Evolutionary conservation across 2,329 filamentous ascomycete genomes (phyloP).

Genomic region (Macrophomina phaseolina): DNA sequence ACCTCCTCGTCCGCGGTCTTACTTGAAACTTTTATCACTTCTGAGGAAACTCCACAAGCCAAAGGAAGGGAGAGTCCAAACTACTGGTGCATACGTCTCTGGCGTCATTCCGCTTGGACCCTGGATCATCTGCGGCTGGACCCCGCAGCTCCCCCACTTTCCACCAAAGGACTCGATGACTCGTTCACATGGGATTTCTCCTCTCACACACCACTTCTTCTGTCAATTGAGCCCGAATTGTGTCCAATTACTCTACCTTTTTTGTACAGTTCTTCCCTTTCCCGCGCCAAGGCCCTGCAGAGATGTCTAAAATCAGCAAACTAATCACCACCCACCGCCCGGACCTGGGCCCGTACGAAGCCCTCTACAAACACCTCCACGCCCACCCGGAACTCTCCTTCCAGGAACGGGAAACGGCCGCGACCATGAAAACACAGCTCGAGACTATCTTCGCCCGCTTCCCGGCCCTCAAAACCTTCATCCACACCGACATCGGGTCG

Average conservation of each 20-base stretch:
- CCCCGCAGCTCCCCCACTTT: constrained; percentile 12
- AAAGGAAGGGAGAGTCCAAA: no score
- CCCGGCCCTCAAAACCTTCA: background rate
- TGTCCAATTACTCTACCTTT: no score
- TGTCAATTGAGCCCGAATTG: background rate
- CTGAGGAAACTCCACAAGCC: background rate
- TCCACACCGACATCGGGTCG: constrained; percentile 28
- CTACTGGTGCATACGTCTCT: background rate
- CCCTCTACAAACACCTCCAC: constrained; percentile 45
- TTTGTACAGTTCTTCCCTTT: background rate
- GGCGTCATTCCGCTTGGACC: background rate
- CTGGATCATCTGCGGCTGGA: background rate
- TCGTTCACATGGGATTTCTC: constrained; percentile 2
- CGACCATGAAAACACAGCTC: constrained; percentile 38
- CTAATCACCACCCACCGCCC: constrained; percentile 35
- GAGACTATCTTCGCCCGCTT: constrained; percentile 33
- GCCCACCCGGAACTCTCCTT: constrained; percentile 44
- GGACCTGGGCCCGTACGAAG: constrained; percentile 39
- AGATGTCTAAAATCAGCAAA: constrained; percentile 16
- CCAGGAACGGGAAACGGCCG: constrained; percentile 42
- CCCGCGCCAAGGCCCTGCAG: no score
- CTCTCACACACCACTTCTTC: background rate
- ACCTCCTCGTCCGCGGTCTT: background rate
- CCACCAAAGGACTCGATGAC: background rate
- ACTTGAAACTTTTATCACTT: background rate